Percentiles rank a stretch among this genome's conserved stretches.
These are phyloP conservation scores for Entomortierella beljakovae DNA, from an alignment of 192 early-diverging fungal genomes.

Conservation along the genomic window DNA sequence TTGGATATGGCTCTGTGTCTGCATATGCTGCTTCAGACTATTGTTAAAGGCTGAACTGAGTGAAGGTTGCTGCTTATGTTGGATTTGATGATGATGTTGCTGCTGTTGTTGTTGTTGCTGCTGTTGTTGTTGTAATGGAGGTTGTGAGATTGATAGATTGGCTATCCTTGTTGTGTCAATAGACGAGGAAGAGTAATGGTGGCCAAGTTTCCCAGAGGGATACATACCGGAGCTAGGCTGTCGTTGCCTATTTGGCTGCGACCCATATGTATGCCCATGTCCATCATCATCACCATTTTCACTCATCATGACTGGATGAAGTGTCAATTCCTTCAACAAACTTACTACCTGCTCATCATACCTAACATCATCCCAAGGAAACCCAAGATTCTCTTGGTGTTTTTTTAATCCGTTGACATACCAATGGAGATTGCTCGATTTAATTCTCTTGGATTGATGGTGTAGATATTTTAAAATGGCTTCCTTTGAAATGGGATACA, in stretches of 20 bases:
- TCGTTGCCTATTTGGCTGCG: conserved; percentile 25
- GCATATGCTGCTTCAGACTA: conserved; percentile 28
- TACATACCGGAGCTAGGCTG: conserved; percentile 18
- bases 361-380: conserved; percentile 52
- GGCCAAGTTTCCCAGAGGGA: conserved; percentile 3
- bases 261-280: conserved; percentile 11
- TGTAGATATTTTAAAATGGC: conserved; percentile 52
- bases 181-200: conserved; percentile 41
- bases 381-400: conserved; percentile 50
- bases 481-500: conserved; percentile 52
- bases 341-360: conserved; percentile 51
- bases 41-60: neutral
- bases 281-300: conserved; percentile 31
- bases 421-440: conserved; percentile 52
- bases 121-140: conserved; percentile 7
- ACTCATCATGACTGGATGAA: conserved; percentile 24
- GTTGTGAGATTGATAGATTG: conserved; percentile 39
- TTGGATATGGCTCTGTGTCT: too few species aligned
- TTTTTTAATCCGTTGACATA: conserved; percentile 53
- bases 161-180: conserved; percentile 44
- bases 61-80: conserved; percentile 3
- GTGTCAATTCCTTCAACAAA: conserved; percentile 41
- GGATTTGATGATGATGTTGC: conserved; percentile 11
- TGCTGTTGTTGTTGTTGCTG: conserved; percentile 27
- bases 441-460: conserved; percentile 51